Evolutionary conservation across 768 basidiomycete genomes (phyloP), one percentile per base, ranked within the genome.

Genomic region (Tricholoma sp.): DNA sequence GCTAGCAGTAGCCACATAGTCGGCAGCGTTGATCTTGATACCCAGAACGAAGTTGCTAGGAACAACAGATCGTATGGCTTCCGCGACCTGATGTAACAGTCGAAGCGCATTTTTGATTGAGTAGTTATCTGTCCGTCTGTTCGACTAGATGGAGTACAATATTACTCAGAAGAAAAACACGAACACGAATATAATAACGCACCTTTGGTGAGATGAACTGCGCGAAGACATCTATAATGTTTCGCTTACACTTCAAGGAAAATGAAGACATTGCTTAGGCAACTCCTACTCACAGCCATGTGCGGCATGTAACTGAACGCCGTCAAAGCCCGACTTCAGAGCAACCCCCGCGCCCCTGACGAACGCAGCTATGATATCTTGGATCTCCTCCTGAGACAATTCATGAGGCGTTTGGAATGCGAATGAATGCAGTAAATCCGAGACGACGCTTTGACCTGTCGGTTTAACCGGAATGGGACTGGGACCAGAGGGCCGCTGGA

Each of bases 161-260:
- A 49, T 29, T 50, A 31, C n/a, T 27, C 24, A 27, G 24, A 27
- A 27, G 24, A 5, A 18, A 8, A 11, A 53, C 8, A n/a, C 11
- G 16, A 31, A 32, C 35, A 14, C 19, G 32, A 9, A n/a, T 35
- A 4, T 41, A 10, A 7, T 52, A 5, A 24, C 59, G 41, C 27
- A 88, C 91, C 78, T 86, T 86, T 2, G 82, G 80, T 4, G 84
- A 89, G 19, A 94, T 72, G 65, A 93, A 93, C 60, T 91, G 85
- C 0, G 90, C 78, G 18, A 95, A 72, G 21, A 95, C 77, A 69
- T 94, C 91, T 92, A 55, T 19, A 32, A 54, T 51, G 14, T 52
- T 31, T 47, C 56, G 18, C 27, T 52, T 14, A 52, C 18, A 24
- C 10, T 34, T 51, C 1, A 62, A 24, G 32, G 35, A 27, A 49